Base-by-base conservation (phyloP, 164 flowering plant genomes). In the Macadamia tetraphylla region DNA sequence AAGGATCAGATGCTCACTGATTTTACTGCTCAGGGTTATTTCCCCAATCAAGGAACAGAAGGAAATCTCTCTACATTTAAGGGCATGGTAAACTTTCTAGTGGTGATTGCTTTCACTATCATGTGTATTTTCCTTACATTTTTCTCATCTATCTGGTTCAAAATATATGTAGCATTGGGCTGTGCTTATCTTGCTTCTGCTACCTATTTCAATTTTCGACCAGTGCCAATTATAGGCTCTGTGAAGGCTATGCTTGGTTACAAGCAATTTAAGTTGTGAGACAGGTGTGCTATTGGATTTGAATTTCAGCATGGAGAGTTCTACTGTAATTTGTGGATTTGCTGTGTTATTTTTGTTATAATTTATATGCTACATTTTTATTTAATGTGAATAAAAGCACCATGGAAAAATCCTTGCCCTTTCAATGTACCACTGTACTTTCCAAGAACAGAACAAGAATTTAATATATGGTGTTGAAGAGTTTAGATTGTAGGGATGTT, bases 1-100 rank as follows among this genome's bases (percentile, higher is more conserved):
- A 93, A 93, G 77, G 90, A 91, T 70, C 76, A 82, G 64, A 52
- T 91, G 73, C 96, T 93, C 31, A 71, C 90, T 11, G 78, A 88
- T 69, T 89, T 91, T 72, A 52, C 62, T 67, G 67, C 82, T 29
- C 62, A 80, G 60, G 97, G 98, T 60, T 74, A 77, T 66, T 93
- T 93, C 70, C 87, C 96, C 56, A 40, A 78, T 52, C 71, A 80
- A 74, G 86, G 86, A 66, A 81, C 82, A 30, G 94, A 85, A 74
- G 74, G 64, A 17, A 83, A 84, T 17, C 85, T 91, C 68, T 85
- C 94, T 13, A 80, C 88, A 1, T 29, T 71, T 40, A 86, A 76
- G 75, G 81, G 94, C 76, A 68, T 83, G 62, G 75, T 76, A 40
- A 84, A 83, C 67, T 74, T 75, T 64, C 23, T 55, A 1, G 44